Conservation (phyloP, 495 filamentous ascomycete genomes). For the Jackrogersella minutella region DNA sequence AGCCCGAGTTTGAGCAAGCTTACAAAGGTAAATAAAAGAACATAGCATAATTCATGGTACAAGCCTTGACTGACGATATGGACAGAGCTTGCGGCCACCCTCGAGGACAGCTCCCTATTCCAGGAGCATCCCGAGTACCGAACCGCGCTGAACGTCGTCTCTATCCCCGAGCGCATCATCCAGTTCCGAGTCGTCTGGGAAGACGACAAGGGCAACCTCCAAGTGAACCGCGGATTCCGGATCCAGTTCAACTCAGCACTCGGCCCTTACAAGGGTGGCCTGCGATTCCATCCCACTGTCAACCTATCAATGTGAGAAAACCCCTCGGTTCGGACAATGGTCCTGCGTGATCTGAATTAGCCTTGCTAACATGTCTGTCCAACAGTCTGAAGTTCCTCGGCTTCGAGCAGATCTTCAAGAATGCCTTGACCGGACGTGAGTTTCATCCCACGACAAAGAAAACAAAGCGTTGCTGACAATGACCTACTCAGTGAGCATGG, state of each 20-base stretch:
- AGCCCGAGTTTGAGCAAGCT: conserved; percentile 99
- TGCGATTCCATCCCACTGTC: conserved; percentile 94
- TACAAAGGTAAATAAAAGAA: conserved; percentile 77
- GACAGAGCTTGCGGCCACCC: conserved; percentile 89
- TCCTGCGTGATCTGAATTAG: neutral
- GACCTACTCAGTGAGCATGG: conserved; percentile 79
- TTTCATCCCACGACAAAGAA: conserved; percentile 36
- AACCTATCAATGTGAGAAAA: conserved; percentile 80
- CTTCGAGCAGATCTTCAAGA: conserved; percentile 99
- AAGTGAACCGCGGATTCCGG: conserved; percentile 96
- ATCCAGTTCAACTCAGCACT: conserved; percentile 99
- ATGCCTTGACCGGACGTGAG: conserved; percentile 95
- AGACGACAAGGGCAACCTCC: conserved; percentile 85
- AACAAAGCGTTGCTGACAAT: conserved; percentile 38
- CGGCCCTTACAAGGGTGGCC: conserved; percentile 97
- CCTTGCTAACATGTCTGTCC: conserved; percentile 31
- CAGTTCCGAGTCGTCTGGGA: conserved; percentile 99
- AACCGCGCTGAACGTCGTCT: conserved; percentile 85
- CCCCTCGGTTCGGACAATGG: neutral
- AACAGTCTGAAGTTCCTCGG: conserved; percentile 89
- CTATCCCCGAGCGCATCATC: conserved; percentile 94
- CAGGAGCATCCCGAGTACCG: conserved; percentile 91
- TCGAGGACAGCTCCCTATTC: conserved; percentile 94
- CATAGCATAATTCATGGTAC: neutral
- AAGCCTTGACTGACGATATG: conserved; percentile 9